Evolutionary conservation across 2,329 filamentous ascomycete genomes (phyloP).

Genomic region (Cladosporium sp.): DNA sequence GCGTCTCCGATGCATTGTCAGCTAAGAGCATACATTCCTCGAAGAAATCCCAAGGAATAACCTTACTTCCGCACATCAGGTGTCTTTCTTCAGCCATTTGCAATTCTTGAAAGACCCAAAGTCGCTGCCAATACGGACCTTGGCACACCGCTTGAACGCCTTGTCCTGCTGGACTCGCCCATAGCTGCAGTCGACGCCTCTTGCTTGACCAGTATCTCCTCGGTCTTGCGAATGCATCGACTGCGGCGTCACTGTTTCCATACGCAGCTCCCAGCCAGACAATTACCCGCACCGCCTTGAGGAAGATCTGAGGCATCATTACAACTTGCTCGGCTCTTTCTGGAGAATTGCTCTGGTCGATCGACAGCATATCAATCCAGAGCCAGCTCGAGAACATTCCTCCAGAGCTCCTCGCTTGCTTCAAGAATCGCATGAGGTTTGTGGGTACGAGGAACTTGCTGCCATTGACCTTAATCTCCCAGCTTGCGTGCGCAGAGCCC

Average conservation of each 20-base stretch:
- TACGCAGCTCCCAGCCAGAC: conserved; percentile 13
- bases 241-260: neutral
- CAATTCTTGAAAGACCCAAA: conserved; percentile 1
- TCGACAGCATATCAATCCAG: conserved; percentile 20
- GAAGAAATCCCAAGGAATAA: neutral
- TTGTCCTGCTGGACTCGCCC: neutral
- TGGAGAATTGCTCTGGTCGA: conserved; percentile 14
- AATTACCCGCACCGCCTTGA: neutral
- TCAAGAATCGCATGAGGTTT: conserved; percentile 16
- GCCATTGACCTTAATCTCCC: conserved; percentile 11
- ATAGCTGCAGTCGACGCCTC: neutral
- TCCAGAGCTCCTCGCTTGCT: neutral
- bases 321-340: conserved; percentile 18
- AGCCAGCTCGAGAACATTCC: conserved; percentile 1
- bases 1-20: neutral
- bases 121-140: neutral
- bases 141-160: neutral
- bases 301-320: conserved; percentile 18
- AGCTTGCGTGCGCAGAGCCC: conserved; percentile 2
- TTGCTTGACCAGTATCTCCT: neutral
- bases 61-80: neutral
- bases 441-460: conserved; percentile 2
- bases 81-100: neutral
- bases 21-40: neutral
- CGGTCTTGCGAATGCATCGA: neutral